Percentiles rank a stretch among this genome's conserved stretches.
phyloP scores from a whole-genome alignment of 2,329 filamentous ascomycete genomes.

The Aspergillus sp. region DNA sequence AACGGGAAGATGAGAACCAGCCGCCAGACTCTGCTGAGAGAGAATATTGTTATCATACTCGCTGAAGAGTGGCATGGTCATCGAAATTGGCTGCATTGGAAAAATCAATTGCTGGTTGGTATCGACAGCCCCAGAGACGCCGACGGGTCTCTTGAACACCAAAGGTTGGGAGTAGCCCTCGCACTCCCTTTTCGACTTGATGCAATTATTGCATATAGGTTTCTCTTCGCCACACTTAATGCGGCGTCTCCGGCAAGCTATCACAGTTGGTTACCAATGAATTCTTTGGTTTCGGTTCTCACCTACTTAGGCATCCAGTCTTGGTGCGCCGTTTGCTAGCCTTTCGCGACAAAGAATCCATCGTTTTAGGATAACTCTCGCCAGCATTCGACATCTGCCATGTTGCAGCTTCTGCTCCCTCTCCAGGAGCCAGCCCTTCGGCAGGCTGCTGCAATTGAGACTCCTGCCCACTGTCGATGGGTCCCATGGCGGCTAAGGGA shows the following conservation, averaged over 20 bases:
- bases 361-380: constrained; percentile 4
- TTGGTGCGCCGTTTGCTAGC: constrained; percentile 65
- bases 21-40: constrained; percentile 16
- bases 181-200: constrained; percentile 38
- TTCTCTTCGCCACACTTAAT: constrained; percentile 93
- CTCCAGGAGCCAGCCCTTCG: background rate
- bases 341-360: constrained; percentile 15
- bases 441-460: constrained; percentile 4
- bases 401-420: constrained; percentile 2
- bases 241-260: constrained; percentile 82
- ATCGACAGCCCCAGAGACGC: constrained; percentile 19
- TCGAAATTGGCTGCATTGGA: constrained; percentile 13
- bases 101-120: constrained; percentile 11
- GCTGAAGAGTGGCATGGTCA: constrained; percentile 10
- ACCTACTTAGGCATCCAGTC: constrained; percentile 80
- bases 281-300: background rate
- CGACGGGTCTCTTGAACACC: constrained; percentile 33
- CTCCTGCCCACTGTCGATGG: background rate
- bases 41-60: constrained; percentile 14
- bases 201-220: constrained; percentile 38
- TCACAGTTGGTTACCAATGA: constrained; percentile 8
- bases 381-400: background rate
- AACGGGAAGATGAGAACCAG: constrained; percentile 24
- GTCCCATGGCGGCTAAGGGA: constrained; percentile 6
- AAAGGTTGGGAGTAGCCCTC: constrained; percentile 35